Evolutionary conservation across 2,329 filamentous ascomycete genomes (phyloP).

Genomic region (Colletotrichum sp.): DNA sequence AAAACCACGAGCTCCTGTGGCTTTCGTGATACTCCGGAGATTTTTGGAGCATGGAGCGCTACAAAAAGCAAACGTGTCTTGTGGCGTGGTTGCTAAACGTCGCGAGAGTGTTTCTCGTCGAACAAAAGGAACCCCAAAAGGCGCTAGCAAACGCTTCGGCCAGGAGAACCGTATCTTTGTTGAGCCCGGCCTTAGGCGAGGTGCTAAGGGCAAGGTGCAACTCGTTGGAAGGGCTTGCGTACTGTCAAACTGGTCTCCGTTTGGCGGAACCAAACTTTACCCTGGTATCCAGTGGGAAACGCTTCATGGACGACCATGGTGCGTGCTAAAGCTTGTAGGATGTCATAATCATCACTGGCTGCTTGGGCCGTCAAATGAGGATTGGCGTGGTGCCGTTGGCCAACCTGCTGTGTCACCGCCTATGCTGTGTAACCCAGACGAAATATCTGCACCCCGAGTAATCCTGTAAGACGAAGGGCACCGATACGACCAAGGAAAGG

Average conservation of each 20-base stretch:
- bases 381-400: background rate
- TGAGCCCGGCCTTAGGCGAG: background rate
- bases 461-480: background rate
- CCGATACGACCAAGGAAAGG: background rate
- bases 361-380: constrained; percentile 1
- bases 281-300: background rate
- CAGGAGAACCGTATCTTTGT: background rate
- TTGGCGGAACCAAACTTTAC: constrained; percentile 2
- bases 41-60: background rate
- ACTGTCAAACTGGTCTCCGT: background rate
- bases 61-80: background rate
- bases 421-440: constrained; percentile 1
- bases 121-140: background rate
- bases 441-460: background rate
- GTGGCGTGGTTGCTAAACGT: background rate
- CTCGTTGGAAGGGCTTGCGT: background rate
- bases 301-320: background rate
- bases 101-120: background rate
- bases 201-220: background rate
- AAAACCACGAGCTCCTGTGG: background rate
- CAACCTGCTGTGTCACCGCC: background rate
- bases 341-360: background rate
- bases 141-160: background rate
- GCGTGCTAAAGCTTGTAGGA: constrained; percentile 1
- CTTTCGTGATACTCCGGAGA: constrained; percentile 1